Base-by-base conservation (phyloP, 768 basidiomycete genomes). In the Boletus barrowsii region DNA sequence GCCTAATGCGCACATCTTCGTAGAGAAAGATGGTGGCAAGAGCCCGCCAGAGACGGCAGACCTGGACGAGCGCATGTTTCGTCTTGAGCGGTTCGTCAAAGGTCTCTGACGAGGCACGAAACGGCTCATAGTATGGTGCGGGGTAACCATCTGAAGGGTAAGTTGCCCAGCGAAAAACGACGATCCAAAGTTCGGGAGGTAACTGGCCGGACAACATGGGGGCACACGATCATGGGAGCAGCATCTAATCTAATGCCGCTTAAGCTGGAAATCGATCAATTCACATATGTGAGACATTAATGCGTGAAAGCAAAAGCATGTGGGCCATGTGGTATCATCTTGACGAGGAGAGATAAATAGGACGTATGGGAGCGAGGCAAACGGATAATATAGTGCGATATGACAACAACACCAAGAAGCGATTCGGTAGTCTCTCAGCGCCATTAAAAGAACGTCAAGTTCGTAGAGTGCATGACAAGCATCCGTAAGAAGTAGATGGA, bases 11-110 rank as follows among this genome's bases (percentile, higher is more conserved):
- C 48, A 87, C 63, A 55, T 86, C 82, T 61, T 78, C 79, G 65
- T 82, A 86, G 8, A 87, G 68, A 43, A 81, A 70, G 18, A 60
- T 64, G n/a, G 63, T 67, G 3, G 77, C 71, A 63, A 83, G 75
- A 15, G 56, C 55, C n/a, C 72, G 74, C 85, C 86, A 87, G 30
- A 73, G 67, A 47, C 75, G 78, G 66, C 83, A 87, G 32, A 87
- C 85, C 50, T 76, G 72, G 42, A 78, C 73, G 45, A 87, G 68
- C 4, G 74, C 64, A 36, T 66, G 64, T 63, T 73, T 76, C 29
- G 75, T 72, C 26, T 62, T 62, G 32, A 78, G 43, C 2, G 36
- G 57, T 65, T 47, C 75, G 65, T 55, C 65, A 53, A 45, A 71
- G 63, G 32, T 61, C 54, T 68, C 65, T 18, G 51, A 56, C 3